These are phyloP conservation scores for Dictyostelium firmibasis DNA, from an alignment of 78 protist species.

Conservation along the genomic window DNA sequence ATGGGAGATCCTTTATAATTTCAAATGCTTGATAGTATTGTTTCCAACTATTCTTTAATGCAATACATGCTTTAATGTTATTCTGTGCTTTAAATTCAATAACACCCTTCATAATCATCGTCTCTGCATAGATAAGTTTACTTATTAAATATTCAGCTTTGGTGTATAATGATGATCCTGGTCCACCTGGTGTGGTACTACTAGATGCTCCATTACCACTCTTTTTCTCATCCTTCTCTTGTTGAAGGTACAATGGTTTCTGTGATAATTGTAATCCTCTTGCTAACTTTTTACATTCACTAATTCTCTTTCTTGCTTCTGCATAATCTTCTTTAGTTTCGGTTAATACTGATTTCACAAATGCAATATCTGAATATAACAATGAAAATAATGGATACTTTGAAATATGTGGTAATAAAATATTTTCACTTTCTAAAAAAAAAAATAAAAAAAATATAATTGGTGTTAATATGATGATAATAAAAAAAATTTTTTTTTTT, in stretches of 20 bases:
- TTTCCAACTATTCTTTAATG: constrained; percentile 60
- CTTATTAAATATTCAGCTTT: constrained; percentile 66
- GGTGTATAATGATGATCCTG: background rate
- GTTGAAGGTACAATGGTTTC: constrained; percentile 64
- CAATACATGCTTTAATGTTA: constrained; percentile 48
- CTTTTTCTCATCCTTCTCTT: constrained; percentile 71
- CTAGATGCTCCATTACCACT: constrained; percentile 27
- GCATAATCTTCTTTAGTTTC: constrained; percentile 66
- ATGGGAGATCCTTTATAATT: constrained; percentile 4
- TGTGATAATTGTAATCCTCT: constrained; percentile 61
- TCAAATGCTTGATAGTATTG: constrained; percentile 64
- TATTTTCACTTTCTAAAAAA: constrained; percentile 41
- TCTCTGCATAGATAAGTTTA: constrained; percentile 58
- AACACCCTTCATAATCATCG: constrained; percentile 70
- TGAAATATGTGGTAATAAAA: background rate
- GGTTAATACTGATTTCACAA: constrained; percentile 55
- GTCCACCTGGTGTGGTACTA: background rate
- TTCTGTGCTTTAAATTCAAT: constrained; percentile 76
- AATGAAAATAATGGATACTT: constrained; percentile 52
- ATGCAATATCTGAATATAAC: constrained; percentile 63
- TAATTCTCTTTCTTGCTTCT: constrained; percentile 54
- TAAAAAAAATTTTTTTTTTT: no score
- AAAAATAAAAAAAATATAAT: background rate
- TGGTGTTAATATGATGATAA: background rate
- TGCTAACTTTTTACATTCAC: constrained; percentile 40